These are phyloP conservation scores for Pseudopithomyces chartarum DNA, from an alignment of 2,329 filamentous ascomycete species.

Conservation along the genomic window DNA sequence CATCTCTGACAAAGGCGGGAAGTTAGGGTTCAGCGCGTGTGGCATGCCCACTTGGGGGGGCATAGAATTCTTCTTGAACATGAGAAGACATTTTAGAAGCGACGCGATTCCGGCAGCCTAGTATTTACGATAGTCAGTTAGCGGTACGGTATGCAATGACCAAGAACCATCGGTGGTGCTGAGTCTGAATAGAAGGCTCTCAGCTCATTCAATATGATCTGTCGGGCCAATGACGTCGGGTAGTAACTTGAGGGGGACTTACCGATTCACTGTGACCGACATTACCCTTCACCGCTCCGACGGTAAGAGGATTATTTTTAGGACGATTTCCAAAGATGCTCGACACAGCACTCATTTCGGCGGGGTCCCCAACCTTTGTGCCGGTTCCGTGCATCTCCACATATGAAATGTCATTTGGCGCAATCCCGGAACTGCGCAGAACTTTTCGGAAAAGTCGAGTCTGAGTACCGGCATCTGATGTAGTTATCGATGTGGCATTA, in stretches of 20 bases:
- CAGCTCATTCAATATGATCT: too few species aligned
- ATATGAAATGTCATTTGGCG: conserved; percentile 30
- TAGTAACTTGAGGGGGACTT: too few species aligned
- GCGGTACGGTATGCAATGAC: too few species aligned
- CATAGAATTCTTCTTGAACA: conserved; percentile 34
- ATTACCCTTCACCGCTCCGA: conserved; percentile 35
- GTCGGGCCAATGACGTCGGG: too few species aligned
- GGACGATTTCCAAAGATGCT: conserved; percentile 10
- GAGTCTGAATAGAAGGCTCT: too few species aligned
- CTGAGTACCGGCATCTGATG: conserved; percentile 20
- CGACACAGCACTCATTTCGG: conserved; percentile 21
- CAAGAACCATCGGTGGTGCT: too few species aligned
- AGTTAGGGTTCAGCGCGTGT: too few species aligned
- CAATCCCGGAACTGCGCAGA: conserved; percentile 36
- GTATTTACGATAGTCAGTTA: too few species aligned
- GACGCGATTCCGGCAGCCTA: conserved; percentile 24
- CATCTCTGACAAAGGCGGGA: too few species aligned
- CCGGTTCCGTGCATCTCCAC: conserved; percentile 38
- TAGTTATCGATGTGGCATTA: conserved; percentile 25
- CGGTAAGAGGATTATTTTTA: conserved; percentile 11
- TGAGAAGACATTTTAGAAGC: conserved; percentile 38
- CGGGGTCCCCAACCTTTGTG: conserved; percentile 28
- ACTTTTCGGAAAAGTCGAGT: conserved; percentile 16
- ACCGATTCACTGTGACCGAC: conserved; percentile 40
- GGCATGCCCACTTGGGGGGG: conserved; percentile 57